Base-by-base conservation (phyloP, 768 basidiomycete species). In the Leccinum uliginosum region DNA sequence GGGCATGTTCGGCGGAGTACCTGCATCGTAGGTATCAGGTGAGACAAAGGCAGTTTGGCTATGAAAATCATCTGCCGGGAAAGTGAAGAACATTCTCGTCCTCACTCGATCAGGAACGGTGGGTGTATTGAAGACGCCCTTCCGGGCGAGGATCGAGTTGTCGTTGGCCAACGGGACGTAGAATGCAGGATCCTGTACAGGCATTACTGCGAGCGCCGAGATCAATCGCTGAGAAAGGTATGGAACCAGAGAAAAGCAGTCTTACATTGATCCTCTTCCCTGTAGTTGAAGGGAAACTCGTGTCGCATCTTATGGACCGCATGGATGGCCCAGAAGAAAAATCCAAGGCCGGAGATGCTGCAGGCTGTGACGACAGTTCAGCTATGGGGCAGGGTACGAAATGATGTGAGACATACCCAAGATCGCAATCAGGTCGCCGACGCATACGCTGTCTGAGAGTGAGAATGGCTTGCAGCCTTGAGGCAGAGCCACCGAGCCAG, bases 351-450 rank as follows among this genome's bases (percentile, higher is more conserved):
- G 17, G 66, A 60, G 17, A 66, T 15, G 15, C 65, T 48, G 47
- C 58, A 68, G 2, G 54, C 57, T 66, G 30, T 12, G 3, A 26
- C n/a, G 19, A 21, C 15, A 3, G 6, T 9, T 63, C 24, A 56
- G 23, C 51, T 44, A n/a, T 26, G 2, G 32, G 19, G 54, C 19
- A 12, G 35, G 24, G 30, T n/a, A n/a, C n/a, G n/a, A n/a, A n/a
- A n/a, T 23, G 3, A 23, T 27, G 4, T 8, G 14, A 17, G 15
- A 56, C 66, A 3, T 30, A 64, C 69, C 69, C 8, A 68, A 3
- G 38, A 71, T 64, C 3, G 55, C 60, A 38, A 68, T 27, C 19
- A 68, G 11, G 53, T 68, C 64, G 0, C 69, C 67, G 4, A 68
- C 15, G 15, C 69, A 68, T 4, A 71, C 60, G 3, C 50, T 58